Evolutionary conservation across 352 stramenopile species (phyloP).

Genomic region (Globisporangium uncinulatum): DNA sequence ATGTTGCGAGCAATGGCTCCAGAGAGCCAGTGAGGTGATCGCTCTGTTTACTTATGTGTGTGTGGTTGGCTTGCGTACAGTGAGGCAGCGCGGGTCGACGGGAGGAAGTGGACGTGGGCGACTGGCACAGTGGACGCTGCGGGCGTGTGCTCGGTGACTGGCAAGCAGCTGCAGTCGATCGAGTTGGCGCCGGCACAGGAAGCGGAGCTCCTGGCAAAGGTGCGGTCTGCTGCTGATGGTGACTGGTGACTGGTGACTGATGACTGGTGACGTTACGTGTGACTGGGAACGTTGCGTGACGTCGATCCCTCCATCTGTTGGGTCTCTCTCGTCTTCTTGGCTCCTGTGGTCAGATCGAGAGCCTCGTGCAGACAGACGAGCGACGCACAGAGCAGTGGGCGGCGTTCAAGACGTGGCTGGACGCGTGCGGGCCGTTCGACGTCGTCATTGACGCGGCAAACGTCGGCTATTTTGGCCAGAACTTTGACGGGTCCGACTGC

Average conservation of each 20-base stretch:
- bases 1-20: no score
- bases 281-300: not conserved
- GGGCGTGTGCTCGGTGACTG: constrained; percentile 56
- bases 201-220: constrained; percentile 56
- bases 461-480: constrained; percentile 97
- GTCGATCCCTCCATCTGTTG: not conserved
- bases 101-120: constrained; percentile 45
- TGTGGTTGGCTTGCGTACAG: constrained; percentile 16
- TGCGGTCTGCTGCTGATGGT: constrained; percentile 12
- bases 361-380: constrained; percentile 70
- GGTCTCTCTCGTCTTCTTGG: no score
- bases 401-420: constrained; percentile 79
- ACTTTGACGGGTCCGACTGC: constrained; percentile 79
- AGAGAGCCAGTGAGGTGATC: no score
- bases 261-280: not conserved
- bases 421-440: constrained; percentile 76
- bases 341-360: constrained; percentile 46
- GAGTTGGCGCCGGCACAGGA: constrained; percentile 45
- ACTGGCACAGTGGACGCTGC: constrained; percentile 44
- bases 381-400: constrained; percentile 69
- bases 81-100: constrained; percentile 53
- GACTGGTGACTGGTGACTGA: not conserved
- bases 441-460: constrained; percentile 97
- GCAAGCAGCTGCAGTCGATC: constrained; percentile 57
- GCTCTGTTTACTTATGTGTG: constrained; percentile 1